Base-by-base conservation (phyloP, 2,329 filamentous ascomycete species). In the Cladosporium phlei region DNA sequence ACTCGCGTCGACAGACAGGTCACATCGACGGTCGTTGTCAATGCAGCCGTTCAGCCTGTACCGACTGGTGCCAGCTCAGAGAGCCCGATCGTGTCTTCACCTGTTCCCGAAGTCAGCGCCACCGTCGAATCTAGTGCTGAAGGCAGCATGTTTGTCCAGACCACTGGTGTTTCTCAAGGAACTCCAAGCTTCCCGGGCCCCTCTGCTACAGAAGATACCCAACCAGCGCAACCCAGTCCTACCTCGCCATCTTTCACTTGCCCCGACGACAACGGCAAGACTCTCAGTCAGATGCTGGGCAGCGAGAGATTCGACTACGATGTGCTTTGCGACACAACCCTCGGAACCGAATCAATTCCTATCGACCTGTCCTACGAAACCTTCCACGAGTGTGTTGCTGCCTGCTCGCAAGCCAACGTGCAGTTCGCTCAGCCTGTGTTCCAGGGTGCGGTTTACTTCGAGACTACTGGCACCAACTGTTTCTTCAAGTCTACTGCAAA, bases 301-400 rank as follows among this genome's bases (percentile, higher is more conserved):
- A 51, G 45, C 12, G 54, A 61, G 33, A 55, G 58, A 28, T 66
- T 61, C 52, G 59, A 61, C 47, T 66, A 63, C 50, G 48, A 56
- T n/a, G 51, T 65, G 16, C 50, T 56, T 22, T 66, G 63, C 43
- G 58, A 59, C 32, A 60, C 56, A n/a, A 57, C 61, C 19, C 52
- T 65, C n/a, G 38, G 38, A 17, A 33, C 37, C 14, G 52, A 55
- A 7, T 57, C 60, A 19, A 55, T 59, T 19, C 55, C 58, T 20
- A 56, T 59, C 40, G 48, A 49, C 16, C 54, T 59, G 8, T 53
- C 49, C 11, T 64, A 63, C 46, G 49, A 45, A 35, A 59, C 52
- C 17, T 61, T 61, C 48, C 53, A 53, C 7, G 54, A 65, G 29
- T 66, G 63, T 47, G 55, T 58, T 11, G 60, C 58, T 16, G 61